Evolutionary conservation across 2,329 filamentous ascomycete species (phyloP).

Genomic region (Aspergillus amoenus): DNA sequence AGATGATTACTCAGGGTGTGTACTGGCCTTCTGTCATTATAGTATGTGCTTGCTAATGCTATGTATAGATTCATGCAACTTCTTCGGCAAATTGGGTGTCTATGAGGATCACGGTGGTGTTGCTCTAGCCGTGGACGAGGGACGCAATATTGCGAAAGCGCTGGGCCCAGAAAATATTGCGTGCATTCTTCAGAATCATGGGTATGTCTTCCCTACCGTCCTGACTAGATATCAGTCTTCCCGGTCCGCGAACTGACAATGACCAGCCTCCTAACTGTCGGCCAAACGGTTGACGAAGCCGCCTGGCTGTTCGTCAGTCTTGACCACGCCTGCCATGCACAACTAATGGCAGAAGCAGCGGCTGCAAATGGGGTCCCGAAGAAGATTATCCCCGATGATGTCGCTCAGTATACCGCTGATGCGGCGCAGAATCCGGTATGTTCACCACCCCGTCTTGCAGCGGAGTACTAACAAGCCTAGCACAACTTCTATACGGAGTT

Average conservation of each 20-base stretch:
- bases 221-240: too few species aligned
- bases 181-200: conserved; percentile 44
- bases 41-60: background rate
- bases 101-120: conserved; percentile 44
- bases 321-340: conserved; percentile 43
- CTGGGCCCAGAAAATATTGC: conserved; percentile 43
- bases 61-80: conserved; percentile 37
- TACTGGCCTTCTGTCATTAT: background rate
- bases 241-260: background rate
- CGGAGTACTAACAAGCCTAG: conserved; percentile 22
- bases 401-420: conserved; percentile 36
- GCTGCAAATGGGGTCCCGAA: conserved; percentile 40
- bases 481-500: conserved; percentile 43
- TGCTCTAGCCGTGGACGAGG: conserved; percentile 42
- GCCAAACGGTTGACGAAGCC: conserved; percentile 42
- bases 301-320: conserved; percentile 41
- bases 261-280: conserved; percentile 39
- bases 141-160: conserved; percentile 37
- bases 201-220: conserved; percentile 21
- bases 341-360: conserved; percentile 42
- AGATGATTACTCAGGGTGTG: conserved; percentile 60
- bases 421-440: conserved; percentile 38
- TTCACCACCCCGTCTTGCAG: background rate
- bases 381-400: conserved; percentile 33
- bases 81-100: conserved; percentile 38